phyloP scores from a whole-genome alignment of 805 yeast species.

The Candida insectorum region DNA sequence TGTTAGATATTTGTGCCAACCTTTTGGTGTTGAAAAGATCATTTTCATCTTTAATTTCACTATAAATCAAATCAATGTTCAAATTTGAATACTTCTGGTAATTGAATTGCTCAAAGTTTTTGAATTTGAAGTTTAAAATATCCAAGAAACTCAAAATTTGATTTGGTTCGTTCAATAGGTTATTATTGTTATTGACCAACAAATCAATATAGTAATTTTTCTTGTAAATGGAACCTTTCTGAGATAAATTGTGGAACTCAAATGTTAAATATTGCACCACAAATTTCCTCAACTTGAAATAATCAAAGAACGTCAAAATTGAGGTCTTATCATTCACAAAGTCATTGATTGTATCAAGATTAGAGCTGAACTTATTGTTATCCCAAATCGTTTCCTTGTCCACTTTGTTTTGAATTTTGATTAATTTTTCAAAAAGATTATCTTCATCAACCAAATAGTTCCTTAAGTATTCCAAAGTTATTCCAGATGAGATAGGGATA shows the following conservation, averaged over 20 bases:
- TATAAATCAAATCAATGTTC: conserved; percentile 32
- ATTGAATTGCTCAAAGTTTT: conserved; percentile 41
- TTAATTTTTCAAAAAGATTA: conserved; percentile 50
- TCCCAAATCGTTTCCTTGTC: conserved; percentile 55
- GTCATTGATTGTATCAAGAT: conserved; percentile 25
- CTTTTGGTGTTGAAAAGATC: background rate
- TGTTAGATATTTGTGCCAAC: conserved; percentile 20
- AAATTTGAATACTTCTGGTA: conserved; percentile 25
- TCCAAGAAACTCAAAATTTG: conserved; percentile 69
- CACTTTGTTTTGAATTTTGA: conserved; percentile 53
- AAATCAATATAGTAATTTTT: conserved; percentile 49
- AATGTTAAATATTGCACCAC: conserved; percentile 64
- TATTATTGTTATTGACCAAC: conserved; percentile 46
- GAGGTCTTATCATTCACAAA: conserved; percentile 33
- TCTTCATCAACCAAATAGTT: conserved; percentile 20
- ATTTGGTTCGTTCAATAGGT: conserved; percentile 57
- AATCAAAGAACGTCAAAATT: conserved; percentile 55
- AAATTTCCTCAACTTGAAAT: conserved; percentile 57
- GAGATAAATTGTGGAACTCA: conserved; percentile 59
- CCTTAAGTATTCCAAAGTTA: conserved; percentile 53
- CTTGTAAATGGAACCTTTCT: conserved; percentile 46
- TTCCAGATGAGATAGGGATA: conserved; percentile 49
- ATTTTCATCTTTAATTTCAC: conserved; percentile 18
- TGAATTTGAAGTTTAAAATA: conserved; percentile 55
- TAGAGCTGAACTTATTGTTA: conserved; percentile 41